These are phyloP conservation scores for Acacia confusa DNA, from an alignment of 306 rosid species.

Conservation along the genomic window DNA sequence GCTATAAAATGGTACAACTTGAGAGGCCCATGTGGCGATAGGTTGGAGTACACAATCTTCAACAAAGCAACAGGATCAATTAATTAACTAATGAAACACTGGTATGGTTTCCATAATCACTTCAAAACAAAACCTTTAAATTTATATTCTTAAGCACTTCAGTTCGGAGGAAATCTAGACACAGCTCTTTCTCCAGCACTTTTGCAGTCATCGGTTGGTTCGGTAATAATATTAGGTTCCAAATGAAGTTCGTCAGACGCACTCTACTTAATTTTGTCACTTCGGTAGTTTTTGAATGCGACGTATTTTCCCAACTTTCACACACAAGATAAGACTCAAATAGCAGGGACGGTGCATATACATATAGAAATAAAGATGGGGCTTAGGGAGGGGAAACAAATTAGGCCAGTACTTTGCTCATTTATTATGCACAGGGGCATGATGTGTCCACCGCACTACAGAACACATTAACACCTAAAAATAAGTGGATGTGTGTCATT, in stretches of 20 bases:
- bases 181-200: not conserved
- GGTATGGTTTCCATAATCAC: not conserved
- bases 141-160: not conserved
- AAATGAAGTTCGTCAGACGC: not conserved
- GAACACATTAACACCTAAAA: not conserved
- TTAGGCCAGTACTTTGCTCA: not conserved
- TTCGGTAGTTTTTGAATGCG: not conserved
- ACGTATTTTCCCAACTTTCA: not conserved
- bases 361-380: not conserved
- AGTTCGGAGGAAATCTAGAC: not conserved
- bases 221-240: not conserved
- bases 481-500: not conserved
- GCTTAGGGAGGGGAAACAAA: not conserved
- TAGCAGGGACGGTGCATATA: not conserved
- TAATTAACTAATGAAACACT: not conserved
- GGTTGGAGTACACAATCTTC: slow-evolving; percentile 72
- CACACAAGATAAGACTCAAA: not conserved
- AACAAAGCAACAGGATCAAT: not conserved
- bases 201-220: not conserved
- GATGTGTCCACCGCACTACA: not conserved
- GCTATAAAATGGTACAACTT: slow-evolving; percentile 88
- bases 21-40: slow-evolving; percentile 70
- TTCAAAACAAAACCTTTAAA: not conserved
- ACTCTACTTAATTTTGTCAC: not conserved
- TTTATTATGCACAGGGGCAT: not conserved